A percentile compares a stretch with the other conserved stretches of the same genome.
phyloP scores from a whole-genome alignment of 768 basidiomycete genomes.

The Nidularia pulvinata region DNA sequence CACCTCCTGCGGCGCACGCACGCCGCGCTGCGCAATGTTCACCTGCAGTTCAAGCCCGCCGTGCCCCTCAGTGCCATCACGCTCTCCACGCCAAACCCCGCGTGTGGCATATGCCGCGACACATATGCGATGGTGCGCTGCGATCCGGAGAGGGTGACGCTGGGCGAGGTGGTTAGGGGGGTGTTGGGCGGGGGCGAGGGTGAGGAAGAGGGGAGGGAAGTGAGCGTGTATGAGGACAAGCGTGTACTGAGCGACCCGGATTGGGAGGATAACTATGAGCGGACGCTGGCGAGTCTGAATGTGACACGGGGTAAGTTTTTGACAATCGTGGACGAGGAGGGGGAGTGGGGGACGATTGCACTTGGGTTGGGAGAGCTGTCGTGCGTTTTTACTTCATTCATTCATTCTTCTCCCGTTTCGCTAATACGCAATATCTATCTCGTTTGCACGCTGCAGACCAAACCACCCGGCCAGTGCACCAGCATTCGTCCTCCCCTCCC shows the following conservation, averaged over 20 bases:
- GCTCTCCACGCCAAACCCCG: constrained; percentile 68
- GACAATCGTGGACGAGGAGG: constrained; percentile 88
- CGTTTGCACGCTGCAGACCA: constrained; percentile 35
- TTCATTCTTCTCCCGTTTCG: too few relatives aligned
- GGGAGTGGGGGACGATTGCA: constrained; percentile 67
- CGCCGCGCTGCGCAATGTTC: constrained; percentile 67
- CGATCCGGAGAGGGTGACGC: constrained; percentile 65
- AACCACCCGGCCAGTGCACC: constrained; percentile 52
- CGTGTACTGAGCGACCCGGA: constrained; percentile 91
- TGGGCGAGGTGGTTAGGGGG: constrained; percentile 73
- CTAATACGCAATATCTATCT: neutral
- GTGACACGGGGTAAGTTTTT: constrained; percentile 86
- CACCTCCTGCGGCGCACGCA: constrained; percentile 76
- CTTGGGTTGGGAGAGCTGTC: constrained; percentile 70
- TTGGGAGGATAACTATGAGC: constrained; percentile 85
- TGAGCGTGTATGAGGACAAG: constrained; percentile 87
- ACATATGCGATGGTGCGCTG: constrained; percentile 76
- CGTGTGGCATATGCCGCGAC: constrained; percentile 87
- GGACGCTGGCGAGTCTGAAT: constrained; percentile 80
- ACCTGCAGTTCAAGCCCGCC: constrained; percentile 74
- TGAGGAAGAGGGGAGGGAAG: too few relatives aligned
- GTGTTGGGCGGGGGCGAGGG: constrained; percentile 58
- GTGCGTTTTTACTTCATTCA: constrained; percentile 45
- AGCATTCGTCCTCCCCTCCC: constrained; percentile 63
- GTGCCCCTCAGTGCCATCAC: constrained; percentile 76